Percentiles rank a stretch among this genome's conserved stretches.
phyloP scores from a whole-genome alignment of 306 rosid species.

The Leucaena leucocephala region DNA sequence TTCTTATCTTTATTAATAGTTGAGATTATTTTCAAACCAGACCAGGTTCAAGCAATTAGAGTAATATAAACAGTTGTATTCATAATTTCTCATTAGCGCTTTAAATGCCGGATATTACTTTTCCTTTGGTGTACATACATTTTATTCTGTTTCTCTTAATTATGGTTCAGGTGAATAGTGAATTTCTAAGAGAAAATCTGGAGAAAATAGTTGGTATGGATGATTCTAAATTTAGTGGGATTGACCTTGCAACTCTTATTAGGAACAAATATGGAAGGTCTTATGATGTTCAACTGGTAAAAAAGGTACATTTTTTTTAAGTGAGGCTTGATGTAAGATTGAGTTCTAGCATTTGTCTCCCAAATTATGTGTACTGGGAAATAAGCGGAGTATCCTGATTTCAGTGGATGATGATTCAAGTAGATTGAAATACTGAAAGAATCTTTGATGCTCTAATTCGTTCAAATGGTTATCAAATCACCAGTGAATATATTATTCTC shows the following conservation, averaged over 20 bases:
- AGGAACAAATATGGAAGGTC: slow-evolving; percentile 94
- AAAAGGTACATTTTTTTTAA: slow-evolving; percentile 61
- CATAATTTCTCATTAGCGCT: not conserved
- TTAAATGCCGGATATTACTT: slow-evolving; percentile 13
- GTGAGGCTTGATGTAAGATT: not conserved
- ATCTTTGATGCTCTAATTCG: not conserved
- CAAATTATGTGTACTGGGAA: not conserved
- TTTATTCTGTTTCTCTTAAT: slow-evolving; percentile 19
- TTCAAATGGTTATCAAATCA: not conserved
- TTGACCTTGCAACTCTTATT: slow-evolving; percentile 93
- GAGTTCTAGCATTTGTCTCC: slow-evolving; percentile 2
- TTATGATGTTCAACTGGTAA: slow-evolving; percentile 88
- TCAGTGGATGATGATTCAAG: not conserved
- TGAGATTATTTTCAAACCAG: slow-evolving; percentile 15
- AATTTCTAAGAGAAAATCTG: slow-evolving; percentile 66
- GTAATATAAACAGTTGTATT: not conserved
- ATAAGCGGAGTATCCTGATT: not conserved
- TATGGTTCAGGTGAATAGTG: slow-evolving; percentile 59
- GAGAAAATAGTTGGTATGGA: slow-evolving; percentile 87
- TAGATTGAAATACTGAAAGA: not conserved
- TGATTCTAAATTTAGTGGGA: slow-evolving; percentile 85
- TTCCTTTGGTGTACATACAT: slow-evolving; percentile 18
- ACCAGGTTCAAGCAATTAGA: not conserved
- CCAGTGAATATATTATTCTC: not conserved
- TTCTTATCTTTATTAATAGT: not conserved